Evolutionary conservation across 495 filamentous ascomycete species (phyloP), one percentile per base, ranked within the genome.

Genomic region (Filosporella fistucella): DNA sequence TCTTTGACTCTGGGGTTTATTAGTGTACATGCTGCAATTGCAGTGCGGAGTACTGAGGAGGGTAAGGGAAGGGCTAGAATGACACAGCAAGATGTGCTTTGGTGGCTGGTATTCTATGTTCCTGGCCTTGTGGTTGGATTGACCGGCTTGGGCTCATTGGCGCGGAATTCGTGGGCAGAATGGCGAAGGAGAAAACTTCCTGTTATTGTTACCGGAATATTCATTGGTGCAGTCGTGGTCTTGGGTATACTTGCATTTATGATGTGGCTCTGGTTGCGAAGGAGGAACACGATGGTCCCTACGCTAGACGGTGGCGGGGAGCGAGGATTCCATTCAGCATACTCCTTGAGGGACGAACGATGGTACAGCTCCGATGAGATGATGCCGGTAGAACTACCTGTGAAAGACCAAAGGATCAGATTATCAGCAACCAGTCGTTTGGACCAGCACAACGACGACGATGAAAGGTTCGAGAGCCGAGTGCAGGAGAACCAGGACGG

Each of bases 141-240:
- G 1, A n/a, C 34, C 7, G 48, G 48, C 3, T 34, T 51, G 21
- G n/a, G 45, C 10, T 39, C 32, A 6, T 26, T 51, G n/a, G n/a
- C n/a, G n/a, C 7, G 48, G 45, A 10, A 17, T 26, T 8, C 26
- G 39, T 18, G 44, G 56, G 13, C 32, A 29, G 12, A 53, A 51
- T 38, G 13, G 42, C 11, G 47, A 52, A 14, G 29, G 59, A 24
- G 33, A 42, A 23, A 52, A 42, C 28, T 50, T 63, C 12, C 57
- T 54, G 12, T 35, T 47, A n/a, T n/a, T 11, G 58, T 55, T 18
- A 55, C 57, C 34, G 58, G 52, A 14, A 45, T 49, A 12, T 36
- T 60, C 1, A 48, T 47, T 5, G 33, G 33, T 3, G 23, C 35
- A 7, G 20, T 38, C 16, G 35, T 21, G 7, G 35, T 38, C 14